phyloP scores from a whole-genome alignment of 2,329 filamentous ascomycete genomes.

The Leptographium flavum region DNA sequence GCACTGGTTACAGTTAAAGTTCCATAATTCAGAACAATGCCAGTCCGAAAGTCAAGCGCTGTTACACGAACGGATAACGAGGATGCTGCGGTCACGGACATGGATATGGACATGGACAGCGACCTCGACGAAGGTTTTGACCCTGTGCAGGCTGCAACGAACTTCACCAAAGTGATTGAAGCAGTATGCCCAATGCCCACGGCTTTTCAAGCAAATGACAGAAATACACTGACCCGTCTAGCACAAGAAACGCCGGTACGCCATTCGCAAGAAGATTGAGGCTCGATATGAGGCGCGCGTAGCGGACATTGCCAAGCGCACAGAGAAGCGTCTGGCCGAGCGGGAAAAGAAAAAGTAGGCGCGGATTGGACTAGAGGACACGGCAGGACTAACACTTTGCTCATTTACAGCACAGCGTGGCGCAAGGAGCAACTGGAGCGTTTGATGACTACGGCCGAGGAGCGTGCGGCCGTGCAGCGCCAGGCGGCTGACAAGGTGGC shows the following conservation, averaged over 20 bases:
- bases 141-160: constrained; percentile 9
- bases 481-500: constrained; percentile 9
- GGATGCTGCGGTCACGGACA: neutral
- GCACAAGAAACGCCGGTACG: constrained; percentile 12
- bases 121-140: constrained; percentile 4
- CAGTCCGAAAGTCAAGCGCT: neutral
- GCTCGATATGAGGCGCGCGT: constrained; percentile 9
- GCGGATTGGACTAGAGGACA: neutral
- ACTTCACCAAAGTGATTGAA: constrained; percentile 10
- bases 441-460: constrained; percentile 10
- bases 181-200: too few species aligned
- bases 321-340: constrained; percentile 9
- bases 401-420: neutral
- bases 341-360: constrained; percentile 3
- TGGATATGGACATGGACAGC: constrained; percentile 4
- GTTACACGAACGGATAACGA: neutral
- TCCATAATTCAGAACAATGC: neutral
- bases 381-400: neutral
- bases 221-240: neutral
- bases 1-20: neutral
- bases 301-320: constrained; percentile 10
- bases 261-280: constrained; percentile 11
- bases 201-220: too few species aligned
- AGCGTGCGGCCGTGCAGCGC: constrained; percentile 12
- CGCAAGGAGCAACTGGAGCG: constrained; percentile 9